Conservation (phyloP, 192 early-diverging fungal species). For the Gaertneriomyces sp. region DNA sequence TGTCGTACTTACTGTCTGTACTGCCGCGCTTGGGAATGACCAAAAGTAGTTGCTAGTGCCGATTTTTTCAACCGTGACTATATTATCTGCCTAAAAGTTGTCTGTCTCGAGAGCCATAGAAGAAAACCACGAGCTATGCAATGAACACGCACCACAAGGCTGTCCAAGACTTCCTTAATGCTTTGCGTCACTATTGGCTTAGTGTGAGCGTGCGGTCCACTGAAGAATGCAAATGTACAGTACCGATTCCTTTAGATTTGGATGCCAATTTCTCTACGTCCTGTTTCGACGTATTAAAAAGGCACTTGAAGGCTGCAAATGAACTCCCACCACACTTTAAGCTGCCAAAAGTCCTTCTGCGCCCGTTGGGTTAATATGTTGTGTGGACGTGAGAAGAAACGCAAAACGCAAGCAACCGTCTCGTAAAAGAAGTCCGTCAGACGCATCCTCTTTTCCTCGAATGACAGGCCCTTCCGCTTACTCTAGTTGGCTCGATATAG, state of each 20-base stretch:
- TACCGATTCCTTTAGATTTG: slow-evolving; percentile 79
- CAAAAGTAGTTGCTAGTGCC: slow-evolving; percentile 83
- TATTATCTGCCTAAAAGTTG: slow-evolving; percentile 56
- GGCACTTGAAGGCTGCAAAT: neutral
- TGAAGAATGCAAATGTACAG: neutral
- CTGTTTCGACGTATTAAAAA: neutral
- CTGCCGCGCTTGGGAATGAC: slow-evolving; percentile 76
- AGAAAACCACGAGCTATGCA: neutral
- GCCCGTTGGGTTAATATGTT: neutral
- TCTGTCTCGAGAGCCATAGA: neutral
- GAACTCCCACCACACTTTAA: slow-evolving; percentile 43
- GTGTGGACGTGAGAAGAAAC: neutral
- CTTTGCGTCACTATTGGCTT: slow-evolving; percentile 57
- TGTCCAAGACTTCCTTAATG: slow-evolving; percentile 80
- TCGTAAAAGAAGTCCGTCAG: slow-evolving; percentile 60
- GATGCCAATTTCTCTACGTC: slow-evolving; percentile 80
- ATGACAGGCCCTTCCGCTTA: slow-evolving; percentile 24
- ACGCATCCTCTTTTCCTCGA: slow-evolving; percentile 54
- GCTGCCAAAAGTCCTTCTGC: slow-evolving; percentile 68
- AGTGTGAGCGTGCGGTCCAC: too few species aligned
- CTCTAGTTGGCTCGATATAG: neutral
- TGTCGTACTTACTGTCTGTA: slow-evolving; percentile 41
- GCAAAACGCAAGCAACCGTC: slow-evolving; percentile 9
- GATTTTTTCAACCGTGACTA: slow-evolving; percentile 80
- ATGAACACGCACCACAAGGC: slow-evolving; percentile 53